Evolutionary conservation across 176 grass and related monocot species (phyloP).

Genomic region (Paspalum notatum): DNA sequence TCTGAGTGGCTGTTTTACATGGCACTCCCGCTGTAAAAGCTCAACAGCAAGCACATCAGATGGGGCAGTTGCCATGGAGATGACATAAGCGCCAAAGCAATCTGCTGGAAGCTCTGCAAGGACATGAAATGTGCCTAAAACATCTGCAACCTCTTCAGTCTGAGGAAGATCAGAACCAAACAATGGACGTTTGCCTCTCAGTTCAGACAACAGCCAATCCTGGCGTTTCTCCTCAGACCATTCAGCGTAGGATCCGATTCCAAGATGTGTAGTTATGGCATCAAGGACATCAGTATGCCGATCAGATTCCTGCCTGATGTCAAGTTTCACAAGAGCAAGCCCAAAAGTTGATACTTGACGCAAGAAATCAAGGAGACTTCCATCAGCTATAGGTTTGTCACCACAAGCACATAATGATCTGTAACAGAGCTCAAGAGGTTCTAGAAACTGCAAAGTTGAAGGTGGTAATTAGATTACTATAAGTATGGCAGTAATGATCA

Average conservation of each 20-base stretch:
- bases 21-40: conserved; percentile 86
- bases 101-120: conserved; percentile 88
- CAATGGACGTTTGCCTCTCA: conserved; percentile 84
- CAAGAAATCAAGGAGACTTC: conserved; percentile 97
- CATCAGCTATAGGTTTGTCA: conserved; percentile 90
- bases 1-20: conserved; percentile 74
- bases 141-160: conserved; percentile 88
- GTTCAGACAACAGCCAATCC: conserved; percentile 85
- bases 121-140: conserved; percentile 84
- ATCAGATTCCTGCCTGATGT: conserved; percentile 99
- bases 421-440: conserved; percentile 94
- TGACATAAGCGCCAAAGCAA: conserved; percentile 92
- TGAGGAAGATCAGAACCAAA: conserved; percentile 89
- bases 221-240: conserved; percentile 98
- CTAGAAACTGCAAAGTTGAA: conserved; percentile 72
- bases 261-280: conserved; percentile 85
- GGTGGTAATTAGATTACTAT: conserved; percentile 19
- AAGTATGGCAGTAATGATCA: neutral
- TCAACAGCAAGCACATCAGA: conserved; percentile 98
- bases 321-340: conserved; percentile 94
- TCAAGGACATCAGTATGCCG: conserved; percentile 95
- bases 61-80: conserved; percentile 96
- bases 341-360: conserved; percentile 98
- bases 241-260: conserved; percentile 86
- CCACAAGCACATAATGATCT: conserved; percentile 91